Conservation (phyloP, 495 filamentous ascomycete species). For the Xylaria bambusicola region DNA sequence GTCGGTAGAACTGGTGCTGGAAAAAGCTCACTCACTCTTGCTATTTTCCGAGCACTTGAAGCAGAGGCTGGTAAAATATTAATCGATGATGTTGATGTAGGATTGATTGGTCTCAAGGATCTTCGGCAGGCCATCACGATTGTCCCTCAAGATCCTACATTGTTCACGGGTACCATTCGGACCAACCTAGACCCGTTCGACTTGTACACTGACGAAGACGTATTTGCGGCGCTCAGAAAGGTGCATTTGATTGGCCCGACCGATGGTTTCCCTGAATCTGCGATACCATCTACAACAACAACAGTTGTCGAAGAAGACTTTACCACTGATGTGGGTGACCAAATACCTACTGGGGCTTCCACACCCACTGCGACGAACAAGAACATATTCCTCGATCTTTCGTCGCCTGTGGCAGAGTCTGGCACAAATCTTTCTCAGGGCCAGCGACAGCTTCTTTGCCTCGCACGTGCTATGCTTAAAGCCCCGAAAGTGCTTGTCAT, state of each 20-base stretch:
- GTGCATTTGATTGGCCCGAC: conserved; percentile 82
- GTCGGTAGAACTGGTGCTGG: conserved; percentile 96
- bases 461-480: conserved; percentile 92
- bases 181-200: conserved; percentile 95
- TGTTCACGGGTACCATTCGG: conserved; percentile 94
- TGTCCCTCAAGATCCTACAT: conserved; percentile 95
- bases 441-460: conserved; percentile 91
- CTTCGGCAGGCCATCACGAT: conserved; percentile 94
- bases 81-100: conserved; percentile 88
- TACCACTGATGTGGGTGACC: conserved; percentile 17
- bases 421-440: conserved; percentile 97
- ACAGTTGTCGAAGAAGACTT: conserved; percentile 19
- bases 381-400: conserved; percentile 90
- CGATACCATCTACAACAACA: not conserved
- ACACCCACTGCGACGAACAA: conserved; percentile 66
- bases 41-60: conserved; percentile 96
- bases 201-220: conserved; percentile 86
- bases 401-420: conserved; percentile 83
- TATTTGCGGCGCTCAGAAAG: conserved; percentile 84
- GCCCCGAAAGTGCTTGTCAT: conserved; percentile 90
- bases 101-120: conserved; percentile 84
- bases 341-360: conserved; percentile 24
- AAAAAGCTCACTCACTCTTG: conserved; percentile 93
- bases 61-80: conserved; percentile 87
- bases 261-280: conserved; percentile 35